Base-by-base conservation (phyloP, 495 filamentous ascomycete species). In the Clohesyomyces aquaticus region DNA sequence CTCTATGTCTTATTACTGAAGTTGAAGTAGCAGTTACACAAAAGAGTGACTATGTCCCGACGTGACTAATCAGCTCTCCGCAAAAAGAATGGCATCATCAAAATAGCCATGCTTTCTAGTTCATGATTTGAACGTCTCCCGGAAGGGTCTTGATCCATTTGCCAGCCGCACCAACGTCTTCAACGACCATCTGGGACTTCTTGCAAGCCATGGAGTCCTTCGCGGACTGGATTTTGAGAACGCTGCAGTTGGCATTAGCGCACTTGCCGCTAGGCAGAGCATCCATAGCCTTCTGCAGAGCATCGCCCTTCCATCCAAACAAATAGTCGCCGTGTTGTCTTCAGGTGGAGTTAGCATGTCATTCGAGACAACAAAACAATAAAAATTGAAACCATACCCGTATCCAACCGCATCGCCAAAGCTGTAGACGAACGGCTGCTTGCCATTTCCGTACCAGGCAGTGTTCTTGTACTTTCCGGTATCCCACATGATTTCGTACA, bases 361-460 rank as follows among this genome's bases (percentile, higher is more conserved):
- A 56, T 50, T n/a, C n/a, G n/a, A n/a, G n/a, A n/a, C n/a, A n/a
- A n/a, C n/a, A n/a, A n/a, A n/a, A n/a, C n/a, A n/a, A n/a, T n/a
- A n/a, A n/a, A n/a, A n/a, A n/a, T n/a, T n/a, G n/a, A n/a, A n/a
- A n/a, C n/a, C n/a, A n/a, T n/a, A n/a, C n/a, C n/a, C n/a, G n/a
- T n/a, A n/a, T n/a, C n/a, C n/a, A n/a, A n/a, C n/a, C 78, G 18
- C 78, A 35, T 68, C 66, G 27, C 66, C 66, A n/a, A 68, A 61
- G 61, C 66, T 68, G 50, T 64, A 68, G 16, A 68, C 66, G 26
- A 68, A 68, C 3, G 66, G 66, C 61, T 68, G 66, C 35, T 60
- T 64, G 18, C 61, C 61, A 46, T 54, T 58, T 1, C 50, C 52
- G 32, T 60, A 61, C 60, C 61, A 68, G 38, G 41, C 51, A 19